Evolutionary conservation across 352 stramenopile genomes (phyloP), one percentile per base, ranked within the genome.

Genomic region (Pseudoperonospora humuli): DNA sequence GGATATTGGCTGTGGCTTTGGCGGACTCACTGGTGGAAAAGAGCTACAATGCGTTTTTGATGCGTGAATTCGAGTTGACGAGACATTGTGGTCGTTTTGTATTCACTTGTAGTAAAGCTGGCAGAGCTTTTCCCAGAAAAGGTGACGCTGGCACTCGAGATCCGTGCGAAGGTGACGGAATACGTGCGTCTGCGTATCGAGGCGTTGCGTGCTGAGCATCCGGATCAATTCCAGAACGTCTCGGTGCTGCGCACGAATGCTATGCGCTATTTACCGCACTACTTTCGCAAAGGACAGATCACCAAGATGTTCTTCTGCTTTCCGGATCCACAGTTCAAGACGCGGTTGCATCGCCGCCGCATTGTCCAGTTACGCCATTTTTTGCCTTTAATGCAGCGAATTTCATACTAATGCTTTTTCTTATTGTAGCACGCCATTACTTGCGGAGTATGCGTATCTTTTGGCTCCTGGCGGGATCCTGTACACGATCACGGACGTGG

Each of bases 251-350:
- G 95, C 26, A 97, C 89, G 9, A 99, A 99, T 61, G 91, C 93
- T 5, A 98, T 98, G 95, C 94, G 77, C 21, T 92, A 92, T 60
- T 39, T 92, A 37, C 76, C 80, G 32, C 76, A 92, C 49, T 92
- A 88, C 62, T 88, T 92, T 50, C 56, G 50, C 33, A 92, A 92
- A 50, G 77, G 76, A 3, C 80, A 92, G 50, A 70, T 99, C 11
- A 64, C 80, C 13, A 98, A 98, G 67, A 84, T 99, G 32, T 99
- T 99, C 67, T 98, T 99, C 70, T 99, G 95, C 66, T 99, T 99
- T 70, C 95, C 96, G 34, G 96, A 99, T 69, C 96, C 96, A 23
- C 95, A 99, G 66, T 99, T 99, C 62, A 99, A 99, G 69, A 75
- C 84, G 45, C 97, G 97, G 59, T 98, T 98, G 67, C 93, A 98